phyloP scores from a whole-genome alignment of 2,329 filamentous ascomycete genomes.

The Zymoseptoria passerinii region DNA sequence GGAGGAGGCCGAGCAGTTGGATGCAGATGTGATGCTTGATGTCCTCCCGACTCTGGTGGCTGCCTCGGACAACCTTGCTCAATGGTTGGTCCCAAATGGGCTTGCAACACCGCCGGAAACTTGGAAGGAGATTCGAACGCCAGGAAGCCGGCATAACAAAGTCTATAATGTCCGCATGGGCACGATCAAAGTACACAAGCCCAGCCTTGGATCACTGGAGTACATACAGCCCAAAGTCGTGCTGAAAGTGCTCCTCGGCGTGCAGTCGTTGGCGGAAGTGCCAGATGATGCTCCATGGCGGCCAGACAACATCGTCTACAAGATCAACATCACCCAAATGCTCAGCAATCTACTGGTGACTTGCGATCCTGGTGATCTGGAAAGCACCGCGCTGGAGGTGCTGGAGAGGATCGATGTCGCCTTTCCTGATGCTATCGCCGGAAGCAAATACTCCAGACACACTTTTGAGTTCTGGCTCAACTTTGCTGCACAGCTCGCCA shows the following conservation, averaged over 20 bases:
- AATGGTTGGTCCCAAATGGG: conserved; percentile 23
- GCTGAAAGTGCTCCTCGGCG: conserved; percentile 33
- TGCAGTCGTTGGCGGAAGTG: conserved; percentile 8
- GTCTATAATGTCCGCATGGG: conserved; percentile 30
- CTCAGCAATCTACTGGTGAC: conserved; percentile 30
- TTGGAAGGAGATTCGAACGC: conserved; percentile 27
- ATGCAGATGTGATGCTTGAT: conserved; percentile 35
- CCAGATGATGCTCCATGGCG: conserved; percentile 26
- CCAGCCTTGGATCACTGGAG: conserved; percentile 31
- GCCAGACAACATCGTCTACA: conserved; percentile 37
- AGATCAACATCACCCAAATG: conserved; percentile 38
- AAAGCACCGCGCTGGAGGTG: conserved; percentile 22
- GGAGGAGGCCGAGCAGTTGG: conserved; percentile 36
- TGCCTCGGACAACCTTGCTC: conserved; percentile 23
- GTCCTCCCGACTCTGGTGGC: conserved; percentile 32
- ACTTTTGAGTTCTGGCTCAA: conserved; percentile 18
- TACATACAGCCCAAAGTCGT: conserved; percentile 37
- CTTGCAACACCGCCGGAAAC: conserved; percentile 16
- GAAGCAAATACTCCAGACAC: conserved; percentile 9
- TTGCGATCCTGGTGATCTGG: conserved; percentile 21
- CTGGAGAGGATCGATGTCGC: conserved; percentile 18
- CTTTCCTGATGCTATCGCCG: conserved; percentile 21
- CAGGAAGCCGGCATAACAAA: conserved; percentile 33
- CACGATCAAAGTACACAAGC: conserved; percentile 29
- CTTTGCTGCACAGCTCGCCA: conserved; percentile 23